Base-by-base conservation (phyloP, 1,284 basidiomycete species). In the Ustilago lituana region DNA sequence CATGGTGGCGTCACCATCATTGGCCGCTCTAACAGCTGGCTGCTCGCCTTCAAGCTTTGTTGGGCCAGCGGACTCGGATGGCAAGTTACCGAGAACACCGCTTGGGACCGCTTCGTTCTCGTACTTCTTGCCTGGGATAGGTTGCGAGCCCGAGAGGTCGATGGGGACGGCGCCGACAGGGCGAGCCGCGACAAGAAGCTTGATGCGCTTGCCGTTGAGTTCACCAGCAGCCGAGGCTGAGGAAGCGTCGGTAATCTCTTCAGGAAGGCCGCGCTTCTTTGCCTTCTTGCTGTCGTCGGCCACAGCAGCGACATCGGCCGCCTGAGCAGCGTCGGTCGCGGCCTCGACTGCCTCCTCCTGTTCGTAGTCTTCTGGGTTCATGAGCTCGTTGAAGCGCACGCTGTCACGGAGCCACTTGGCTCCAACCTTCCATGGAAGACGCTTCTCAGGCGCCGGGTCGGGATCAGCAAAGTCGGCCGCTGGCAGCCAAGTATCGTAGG, bases 361-460 rank as follows among this genome's bases (percentile, higher is more conserved):
- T 47, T 82, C 80, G 54, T 82, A 82, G 60, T 82, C 80, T 40
- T 82, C 80, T 60, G 79, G 73, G 49, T 82, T 82, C 80, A 82
- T 82, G 35, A 75, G 48, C 71, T 82, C 80, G 60, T 82, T 82
- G 71, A 74, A 82, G 20, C 73, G 50, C 8, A 69, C 64, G 19
- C 77, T 54, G 60, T 82, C 80, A 7, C 68, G 56, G 14, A 82
- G 73, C 80, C 80, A 82, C 29, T 73, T 70, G 15, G 71, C 48
- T 35, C 72, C 62, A 27, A 82, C 41, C 43, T 70, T 62, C 78
- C 79, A 81, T 2, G 72, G 65, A 0, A 60, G 39, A 24, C 66
- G 65, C 35, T 63, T 61, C 47, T 69, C 73, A n/a, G 79, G 79
- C 23, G 75, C 80, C 3, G 79, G 76, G 48, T 81, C 80, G 1